phyloP scores from a whole-genome alignment of 2,329 filamentous ascomycete species.

The Diplocarpon mali region DNA sequence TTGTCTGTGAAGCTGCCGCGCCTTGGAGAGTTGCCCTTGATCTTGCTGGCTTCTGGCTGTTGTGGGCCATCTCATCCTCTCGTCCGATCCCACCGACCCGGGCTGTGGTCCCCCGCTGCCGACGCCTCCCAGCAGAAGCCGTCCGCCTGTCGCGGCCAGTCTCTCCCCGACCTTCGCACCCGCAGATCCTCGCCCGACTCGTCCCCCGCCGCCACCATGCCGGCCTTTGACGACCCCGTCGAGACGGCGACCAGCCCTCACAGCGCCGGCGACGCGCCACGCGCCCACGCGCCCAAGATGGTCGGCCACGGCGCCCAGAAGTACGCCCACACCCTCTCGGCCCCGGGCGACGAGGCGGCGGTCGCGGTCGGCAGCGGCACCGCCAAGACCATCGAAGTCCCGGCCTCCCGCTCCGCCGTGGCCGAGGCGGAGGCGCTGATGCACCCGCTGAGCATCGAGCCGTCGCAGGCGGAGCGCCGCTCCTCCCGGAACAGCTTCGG shows the following conservation, averaged over 20 bases:
- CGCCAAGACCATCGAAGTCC: slow-evolving; percentile 49
- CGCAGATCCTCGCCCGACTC: too few species aligned
- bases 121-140: too few species aligned
- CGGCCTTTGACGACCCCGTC: slow-evolving; percentile 45
- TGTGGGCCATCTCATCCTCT: too few species aligned
- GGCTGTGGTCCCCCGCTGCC: too few species aligned
- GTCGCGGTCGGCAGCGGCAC: slow-evolving; percentile 23
- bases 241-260: slow-evolving; percentile 21
- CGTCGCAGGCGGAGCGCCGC: slow-evolving; percentile 56
- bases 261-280: slow-evolving; percentile 8
- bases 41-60: too few species aligned
- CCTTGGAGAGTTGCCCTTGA: too few species aligned
- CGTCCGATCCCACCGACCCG: too few species aligned
- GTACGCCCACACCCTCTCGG: slow-evolving; percentile 24
- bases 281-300: slow-evolving; percentile 15
- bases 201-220: slow-evolving; percentile 35
- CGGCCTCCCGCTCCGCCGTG: slow-evolving; percentile 55
- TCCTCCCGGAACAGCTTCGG: slow-evolving; percentile 69
- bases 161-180: too few species aligned
- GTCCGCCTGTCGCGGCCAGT: too few species aligned
- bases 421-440: slow-evolving; percentile 59
- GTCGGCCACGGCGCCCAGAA: slow-evolving; percentile 15
- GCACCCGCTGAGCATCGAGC: slow-evolving; percentile 59
- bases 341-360: slow-evolving; percentile 30
- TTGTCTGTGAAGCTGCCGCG: too few species aligned